phyloP scores from a whole-genome alignment of 202 grass and related monocot genomes.

The Setaria italica region DNA sequence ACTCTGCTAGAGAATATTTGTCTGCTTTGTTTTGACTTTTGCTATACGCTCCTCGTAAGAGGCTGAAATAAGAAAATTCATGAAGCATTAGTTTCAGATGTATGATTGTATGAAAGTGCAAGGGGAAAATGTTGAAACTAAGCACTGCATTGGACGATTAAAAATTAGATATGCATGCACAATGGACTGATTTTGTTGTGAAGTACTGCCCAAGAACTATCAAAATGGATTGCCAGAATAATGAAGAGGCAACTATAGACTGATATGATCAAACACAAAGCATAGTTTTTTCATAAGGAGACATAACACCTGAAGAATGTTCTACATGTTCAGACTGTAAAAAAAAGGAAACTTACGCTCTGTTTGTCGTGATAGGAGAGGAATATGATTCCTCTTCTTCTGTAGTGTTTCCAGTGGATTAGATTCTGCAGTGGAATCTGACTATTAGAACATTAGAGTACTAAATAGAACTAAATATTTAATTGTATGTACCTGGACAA shows the following conservation, averaged over 20 bases:
- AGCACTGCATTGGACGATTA: neutral
- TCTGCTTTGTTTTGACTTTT: conserved; percentile 57
- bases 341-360: conserved; percentile 65
- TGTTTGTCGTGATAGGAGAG: conserved; percentile 77
- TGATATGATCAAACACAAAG: conserved; percentile 1
- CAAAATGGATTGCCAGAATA: conserved; percentile 8
- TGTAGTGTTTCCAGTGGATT: conserved; percentile 48
- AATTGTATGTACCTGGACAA: conserved; percentile 50
- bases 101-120: conserved; percentile 14
- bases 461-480: conserved; percentile 44
- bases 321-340: conserved; percentile 20
- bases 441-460: conserved; percentile 41
- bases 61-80: conserved; percentile 53
- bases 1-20: conserved; percentile 37
- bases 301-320: conserved; percentile 14
- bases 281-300: neutral
- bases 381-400: conserved; percentile 86
- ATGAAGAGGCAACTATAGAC: conserved; percentile 2
- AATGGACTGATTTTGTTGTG: neutral
- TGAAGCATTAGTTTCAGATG: neutral
- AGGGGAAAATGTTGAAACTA: conserved; percentile 4
- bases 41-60: conserved; percentile 83
- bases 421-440: conserved; percentile 60
- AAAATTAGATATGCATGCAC: neutral
- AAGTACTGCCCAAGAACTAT: neutral